Conservation (phyloP, 768 basidiomycete genomes). For the Kwoniella sp. region DNA sequence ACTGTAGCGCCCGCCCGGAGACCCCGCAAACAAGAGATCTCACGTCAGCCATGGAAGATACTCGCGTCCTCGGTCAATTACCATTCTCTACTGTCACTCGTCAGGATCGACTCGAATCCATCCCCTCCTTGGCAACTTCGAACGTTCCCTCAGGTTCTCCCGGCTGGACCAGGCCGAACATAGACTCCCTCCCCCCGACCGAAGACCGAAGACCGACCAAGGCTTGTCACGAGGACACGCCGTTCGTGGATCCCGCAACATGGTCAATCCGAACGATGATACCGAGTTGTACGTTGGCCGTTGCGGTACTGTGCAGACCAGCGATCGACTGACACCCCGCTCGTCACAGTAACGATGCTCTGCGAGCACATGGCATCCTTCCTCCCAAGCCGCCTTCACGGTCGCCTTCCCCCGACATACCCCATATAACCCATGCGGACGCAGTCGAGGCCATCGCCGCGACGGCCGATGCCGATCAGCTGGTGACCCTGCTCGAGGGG, state of each 20-base stretch:
- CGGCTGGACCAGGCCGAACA: too few relatives aligned
- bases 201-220: too few relatives aligned
- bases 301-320: neutral
- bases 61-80: neutral
- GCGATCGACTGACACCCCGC: too few relatives aligned
- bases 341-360: constrained; percentile 74
- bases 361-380: constrained; percentile 86
- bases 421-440: constrained; percentile 59
- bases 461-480: constrained; percentile 39
- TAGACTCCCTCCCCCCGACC: too few relatives aligned
- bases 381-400: constrained; percentile 66
- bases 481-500: constrained; percentile 67
- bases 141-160: too few relatives aligned
- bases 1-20: too few relatives aligned
- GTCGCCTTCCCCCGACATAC: constrained; percentile 71
- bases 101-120: too few relatives aligned
- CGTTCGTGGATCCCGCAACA: too few relatives aligned
- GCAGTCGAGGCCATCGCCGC: constrained; percentile 38
- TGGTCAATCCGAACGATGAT: constrained; percentile 75
- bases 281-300: constrained; percentile 89
- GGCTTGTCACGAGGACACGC: too few relatives aligned
- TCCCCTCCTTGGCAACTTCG: neutral
- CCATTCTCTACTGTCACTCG: too few relatives aligned
- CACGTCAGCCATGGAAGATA: neutral
- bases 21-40: neutral